Conservation (phyloP, 495 filamentous ascomycete species). For the Lichenothelia convexa region DNA sequence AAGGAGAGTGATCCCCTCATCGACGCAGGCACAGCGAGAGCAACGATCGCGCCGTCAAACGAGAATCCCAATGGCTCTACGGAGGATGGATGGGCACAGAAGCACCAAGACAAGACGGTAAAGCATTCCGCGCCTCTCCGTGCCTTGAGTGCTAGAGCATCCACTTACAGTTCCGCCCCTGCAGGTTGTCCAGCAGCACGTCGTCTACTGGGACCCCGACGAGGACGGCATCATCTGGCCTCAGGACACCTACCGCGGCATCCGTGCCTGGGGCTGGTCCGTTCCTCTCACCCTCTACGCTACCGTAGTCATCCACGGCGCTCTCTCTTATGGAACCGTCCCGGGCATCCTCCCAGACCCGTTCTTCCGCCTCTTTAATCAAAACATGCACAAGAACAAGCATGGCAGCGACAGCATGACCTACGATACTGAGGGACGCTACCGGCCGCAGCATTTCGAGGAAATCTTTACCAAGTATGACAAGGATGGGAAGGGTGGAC, state of each 20-base stretch:
- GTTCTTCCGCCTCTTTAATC: slow-evolving; percentile 33
- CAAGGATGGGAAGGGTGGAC: slow-evolving; percentile 15
- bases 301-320: slow-evolving; percentile 28
- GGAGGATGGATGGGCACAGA: slow-evolving; percentile 4
- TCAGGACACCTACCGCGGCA: slow-evolving; percentile 4
- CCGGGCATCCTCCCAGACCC: slow-evolving; percentile 26
- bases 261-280: slow-evolving; percentile 8
- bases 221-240: slow-evolving; percentile 10
- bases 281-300: slow-evolving; percentile 26
- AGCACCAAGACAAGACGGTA: slow-evolving; percentile 1
- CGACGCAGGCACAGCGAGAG: slow-evolving; percentile 10
- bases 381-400: slow-evolving; percentile 36
- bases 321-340: slow-evolving; percentile 34
- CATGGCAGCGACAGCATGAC: slow-evolving; percentile 36
- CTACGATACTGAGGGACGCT: slow-evolving; percentile 36
- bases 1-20: not conserved
- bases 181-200: slow-evolving; percentile 9
- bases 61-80: slow-evolving; percentile 7
- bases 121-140: not conserved
- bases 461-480: slow-evolving; percentile 39
- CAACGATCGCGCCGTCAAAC: slow-evolving; percentile 7
- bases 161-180: not conserved
- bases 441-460: slow-evolving; percentile 36
- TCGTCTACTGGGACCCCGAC: slow-evolving; percentile 8
- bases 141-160: not conserved